A percentile compares a stretch with the other conserved stretches of the same genome.
These are phyloP conservation scores for Phaeoacremonium minimum DNA, from an alignment of 2,329 filamentous ascomycete species.

Conservation along the genomic window DNA sequence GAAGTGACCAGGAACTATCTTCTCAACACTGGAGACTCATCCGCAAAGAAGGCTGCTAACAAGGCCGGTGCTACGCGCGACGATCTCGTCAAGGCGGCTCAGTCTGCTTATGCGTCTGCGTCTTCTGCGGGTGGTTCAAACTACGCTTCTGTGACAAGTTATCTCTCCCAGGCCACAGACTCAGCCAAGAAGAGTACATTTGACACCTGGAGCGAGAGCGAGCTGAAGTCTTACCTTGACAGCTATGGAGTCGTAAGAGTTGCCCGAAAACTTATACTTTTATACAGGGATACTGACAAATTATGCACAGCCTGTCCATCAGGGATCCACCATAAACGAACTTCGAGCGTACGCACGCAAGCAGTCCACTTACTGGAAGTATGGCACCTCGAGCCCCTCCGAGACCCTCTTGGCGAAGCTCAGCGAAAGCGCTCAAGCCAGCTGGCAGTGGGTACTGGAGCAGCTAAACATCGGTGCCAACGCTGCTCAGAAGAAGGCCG, in stretches of 20 bases:
- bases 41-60: constrained; percentile 55
- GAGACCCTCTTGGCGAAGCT: constrained; percentile 65
- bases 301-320: constrained; percentile 45
- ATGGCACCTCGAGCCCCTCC: constrained; percentile 64
- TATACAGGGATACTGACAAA: constrained; percentile 13
- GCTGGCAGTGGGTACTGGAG: constrained; percentile 46
- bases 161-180: constrained; percentile 62
- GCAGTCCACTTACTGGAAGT: constrained; percentile 72
- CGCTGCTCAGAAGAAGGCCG: constrained; percentile 42
- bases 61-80: constrained; percentile 65
- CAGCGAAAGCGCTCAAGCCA: constrained; percentile 38
- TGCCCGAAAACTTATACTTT: not conserved
- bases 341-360: constrained; percentile 67
- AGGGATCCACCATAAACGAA: constrained; percentile 65
- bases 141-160: constrained; percentile 68
- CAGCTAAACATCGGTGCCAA: constrained; percentile 45
- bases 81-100: constrained; percentile 65
- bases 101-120: constrained; percentile 55
- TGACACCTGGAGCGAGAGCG: constrained; percentile 67
- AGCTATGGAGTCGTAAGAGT: constrained; percentile 64
- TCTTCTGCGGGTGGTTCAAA: constrained; percentile 51
- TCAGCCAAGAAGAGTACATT: constrained; percentile 63
- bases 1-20: constrained; percentile 36
- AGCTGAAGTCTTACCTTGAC: constrained; percentile 76
- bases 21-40: constrained; percentile 43